Evolutionary conservation across 2,329 filamentous ascomycete species (phyloP).

Genomic region (Aspergillus quadricinctus): DNA sequence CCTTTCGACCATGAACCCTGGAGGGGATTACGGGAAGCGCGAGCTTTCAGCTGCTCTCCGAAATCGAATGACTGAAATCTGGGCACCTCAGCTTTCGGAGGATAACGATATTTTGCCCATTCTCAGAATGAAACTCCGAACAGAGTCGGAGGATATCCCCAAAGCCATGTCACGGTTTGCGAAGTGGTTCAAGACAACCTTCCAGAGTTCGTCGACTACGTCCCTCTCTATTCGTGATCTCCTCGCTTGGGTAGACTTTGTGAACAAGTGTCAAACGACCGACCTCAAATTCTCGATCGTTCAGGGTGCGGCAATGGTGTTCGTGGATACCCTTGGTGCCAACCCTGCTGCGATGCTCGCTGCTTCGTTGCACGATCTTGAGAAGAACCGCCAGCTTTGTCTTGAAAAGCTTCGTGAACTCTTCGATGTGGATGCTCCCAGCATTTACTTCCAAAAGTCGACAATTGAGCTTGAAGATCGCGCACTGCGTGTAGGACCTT

Average conservation of each 20-base stretch:
- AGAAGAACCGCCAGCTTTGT: conserved; percentile 67
- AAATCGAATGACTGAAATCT: conserved; percentile 98
- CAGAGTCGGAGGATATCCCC: conserved; percentile 55
- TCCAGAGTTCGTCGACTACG: conserved; percentile 67
- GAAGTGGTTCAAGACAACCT: conserved; percentile 83
- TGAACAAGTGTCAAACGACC: conserved; percentile 61
- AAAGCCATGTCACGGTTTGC: conserved; percentile 77
- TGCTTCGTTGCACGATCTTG: conserved; percentile 64
- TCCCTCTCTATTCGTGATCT: conserved; percentile 90
- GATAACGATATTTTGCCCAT: conserved; percentile 85
- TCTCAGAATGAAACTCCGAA: conserved; percentile 67
- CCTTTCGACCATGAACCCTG: conserved; percentile 97
- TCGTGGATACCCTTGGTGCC: conserved; percentile 89
- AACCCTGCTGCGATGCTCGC: conserved; percentile 87
- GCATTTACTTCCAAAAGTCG: conserved; percentile 62
- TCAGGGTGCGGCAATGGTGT: conserved; percentile 92
- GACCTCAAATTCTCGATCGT: conserved; percentile 55
- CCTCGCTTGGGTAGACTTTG: conserved; percentile 87
- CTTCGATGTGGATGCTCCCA: conserved; percentile 58
- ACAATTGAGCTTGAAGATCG: conserved; percentile 53
- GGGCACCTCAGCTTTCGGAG: conserved; percentile 86
- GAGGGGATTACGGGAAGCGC: conserved; percentile 96
- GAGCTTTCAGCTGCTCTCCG: conserved; percentile 91
- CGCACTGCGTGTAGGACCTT: conserved; percentile 66
- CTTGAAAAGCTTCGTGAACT: conserved; percentile 67